Conservation (phyloP, 2,329 filamentous ascomycete genomes). For the Colletotrichum brevisporum region DNA sequence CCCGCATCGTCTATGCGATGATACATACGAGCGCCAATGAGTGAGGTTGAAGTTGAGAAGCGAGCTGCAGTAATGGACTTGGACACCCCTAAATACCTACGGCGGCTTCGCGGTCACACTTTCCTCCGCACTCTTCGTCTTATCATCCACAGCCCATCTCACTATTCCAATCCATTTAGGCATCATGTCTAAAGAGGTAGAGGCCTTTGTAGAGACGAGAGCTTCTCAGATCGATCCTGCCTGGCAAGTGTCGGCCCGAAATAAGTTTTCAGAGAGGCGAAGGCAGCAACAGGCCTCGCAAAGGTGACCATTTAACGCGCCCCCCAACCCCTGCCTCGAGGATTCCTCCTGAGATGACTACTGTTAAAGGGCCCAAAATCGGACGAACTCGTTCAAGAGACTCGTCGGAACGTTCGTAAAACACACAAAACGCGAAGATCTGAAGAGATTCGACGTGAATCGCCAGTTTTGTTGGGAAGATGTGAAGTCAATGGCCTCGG, state of each 20-base stretch:
- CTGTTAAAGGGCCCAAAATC: background rate
- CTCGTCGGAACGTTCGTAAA: background rate
- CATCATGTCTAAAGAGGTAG: constrained; percentile 4
- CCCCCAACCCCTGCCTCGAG: no score
- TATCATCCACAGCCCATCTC: no score
- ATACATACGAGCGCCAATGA: no score
- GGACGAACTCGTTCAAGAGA: constrained; percentile 6
- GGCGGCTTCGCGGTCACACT: no score
- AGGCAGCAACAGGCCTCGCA: background rate
- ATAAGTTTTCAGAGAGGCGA: constrained; percentile 10
- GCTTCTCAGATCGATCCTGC: background rate
- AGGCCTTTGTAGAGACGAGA: background rate
- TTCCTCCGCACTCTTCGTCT: no score
- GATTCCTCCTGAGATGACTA: no score
- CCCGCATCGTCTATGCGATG: no score
- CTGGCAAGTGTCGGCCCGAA: constrained; percentile 15
- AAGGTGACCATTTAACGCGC: background rate
- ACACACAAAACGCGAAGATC: background rate
- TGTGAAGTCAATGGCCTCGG: constrained; percentile 9
- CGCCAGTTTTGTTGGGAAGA: constrained; percentile 21
- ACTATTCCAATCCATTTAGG: no score
- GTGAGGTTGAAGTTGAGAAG: no score
- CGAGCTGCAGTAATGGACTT: no score
- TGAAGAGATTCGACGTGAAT: constrained; percentile 7
- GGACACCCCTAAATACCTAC: no score